Base-by-base conservation (phyloP, 352 stramenopile genomes). In the Achlya hypogyna region DNA sequence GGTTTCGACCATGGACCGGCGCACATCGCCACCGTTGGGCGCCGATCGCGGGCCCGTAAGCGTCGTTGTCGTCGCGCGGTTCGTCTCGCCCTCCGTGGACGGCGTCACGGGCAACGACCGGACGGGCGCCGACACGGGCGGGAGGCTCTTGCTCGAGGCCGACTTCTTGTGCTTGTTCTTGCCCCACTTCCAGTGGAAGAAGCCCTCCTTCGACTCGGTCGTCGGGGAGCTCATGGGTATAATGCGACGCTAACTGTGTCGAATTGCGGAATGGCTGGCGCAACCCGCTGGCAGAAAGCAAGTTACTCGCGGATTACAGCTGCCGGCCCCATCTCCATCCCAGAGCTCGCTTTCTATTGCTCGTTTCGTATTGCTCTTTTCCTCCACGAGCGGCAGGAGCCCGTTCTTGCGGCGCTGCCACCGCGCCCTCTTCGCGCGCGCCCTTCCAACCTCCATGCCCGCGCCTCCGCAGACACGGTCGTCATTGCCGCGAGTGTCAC, bases 121-220 rank as follows among this genome's bases (percentile, higher is more conserved):
- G 31, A n/a, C 49, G 12, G 49, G 49, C 31, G 49, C 31, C 25
- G 25, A 38, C 49, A 56, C 20, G 25, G 49, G 25, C 25, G 25
- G 25, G 25, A 56, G 31, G 25, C 31, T 35, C 31, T 56, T 56
- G 31, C 10, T 56, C 8, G 51, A 22, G 31, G 53, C 9, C 22
- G 31, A 25, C 31, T 16, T 49, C 35, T 65, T 65, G 1, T 65
- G 18, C 12, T 65, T 43, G 47, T 65, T 65, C 59, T 65, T 65
- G 22, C 59, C 59, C 59, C 59, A 65, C n/a, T 54, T 52, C 32
- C 32, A 65, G 22, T 51, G 22, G 59, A 65, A 65, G 47, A 65
- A 38, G 23, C 59, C 59, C 12, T 65, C 59, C 18, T 65, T 51
- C 9, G 35, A 20, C 31, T 56, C 49, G 25, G 49, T 56, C 49